These are phyloP conservation scores for Pichia thaimueangensis DNA, from an alignment of 805 yeast genomes.

Conservation along the genomic window DNA sequence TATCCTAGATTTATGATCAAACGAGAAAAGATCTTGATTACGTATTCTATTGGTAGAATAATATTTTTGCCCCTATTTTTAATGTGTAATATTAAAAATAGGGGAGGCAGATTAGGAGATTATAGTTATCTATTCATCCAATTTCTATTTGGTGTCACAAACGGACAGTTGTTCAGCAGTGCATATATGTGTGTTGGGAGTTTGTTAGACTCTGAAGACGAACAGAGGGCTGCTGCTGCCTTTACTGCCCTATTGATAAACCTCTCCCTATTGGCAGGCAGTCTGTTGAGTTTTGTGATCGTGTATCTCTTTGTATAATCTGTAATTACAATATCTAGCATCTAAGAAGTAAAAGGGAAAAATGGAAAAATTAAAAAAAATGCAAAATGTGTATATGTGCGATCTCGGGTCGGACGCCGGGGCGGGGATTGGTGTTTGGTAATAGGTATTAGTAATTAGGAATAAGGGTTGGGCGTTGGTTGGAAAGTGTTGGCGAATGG, in stretches of 20 bases:
- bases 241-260: slow-evolving; percentile 77
- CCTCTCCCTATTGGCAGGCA: slow-evolving; percentile 73
- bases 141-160: slow-evolving; percentile 75
- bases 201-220: slow-evolving; percentile 41
- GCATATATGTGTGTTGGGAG: slow-evolving; percentile 43
- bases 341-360: too few species aligned
- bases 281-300: slow-evolving; percentile 64
- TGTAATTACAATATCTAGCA: too few species aligned
- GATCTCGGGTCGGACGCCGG: too few species aligned
- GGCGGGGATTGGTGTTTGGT: too few species aligned
- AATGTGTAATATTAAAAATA: slow-evolving; percentile 51
- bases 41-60: slow-evolving; percentile 50
- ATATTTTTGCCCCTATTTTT: slow-evolving; percentile 67
- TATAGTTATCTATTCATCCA: slow-evolving; percentile 62
- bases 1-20: slow-evolving; percentile 35
- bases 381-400: too few species aligned
- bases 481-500: too few species aligned
- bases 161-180: slow-evolving; percentile 78
- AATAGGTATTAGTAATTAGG: too few species aligned
- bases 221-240: slow-evolving; percentile 89
- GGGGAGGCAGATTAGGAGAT: slow-evolving; percentile 44
- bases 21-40: slow-evolving; percentile 39
- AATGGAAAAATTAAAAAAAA: too few species aligned
- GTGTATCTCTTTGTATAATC: slow-evolving; percentile 23
- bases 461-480: too few species aligned